Base-by-base conservation (phyloP, 2,329 filamentous ascomycete species). In the Endoconidiophora polonica region DNA sequence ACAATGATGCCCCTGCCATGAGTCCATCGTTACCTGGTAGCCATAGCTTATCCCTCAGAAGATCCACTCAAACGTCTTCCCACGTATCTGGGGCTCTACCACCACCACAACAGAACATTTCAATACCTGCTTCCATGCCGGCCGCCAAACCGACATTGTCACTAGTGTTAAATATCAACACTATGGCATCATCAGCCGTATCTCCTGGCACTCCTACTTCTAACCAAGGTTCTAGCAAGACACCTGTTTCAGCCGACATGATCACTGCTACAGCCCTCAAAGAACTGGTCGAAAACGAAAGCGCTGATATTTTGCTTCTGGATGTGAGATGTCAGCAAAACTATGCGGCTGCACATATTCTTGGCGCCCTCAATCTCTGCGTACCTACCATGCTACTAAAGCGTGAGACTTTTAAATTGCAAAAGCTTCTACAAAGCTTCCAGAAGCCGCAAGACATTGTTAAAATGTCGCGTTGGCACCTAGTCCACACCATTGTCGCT, bases 371-470 rank as follows among this genome's bases (percentile, higher is more conserved):
- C 29, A 96, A 93, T 60, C 69, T 98, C 4, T 96, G 91, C 60
- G 94, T 96, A 54, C 91, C 91, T 0, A 96, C 91, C 0, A 96
- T 90, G 0, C 68, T 98, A 12, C 67, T 98, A 16, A 96, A 96
- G 64, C 74, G 91, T 46, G 81, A 86, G 0, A 93, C 87, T 0
- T 96, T 93, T 64, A 90, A 90, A 57, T 75, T 94, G 10, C 73
- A 87, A 55, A 95, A 93, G 61, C 69, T 98, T 29, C 78, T 85
- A 56, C 83, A 88, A 54, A 95, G 86, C 0, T 93, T 98, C 60
- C 82, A 85, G 54, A 75, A 74, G 12, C 75, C 81, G 5, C 65
- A 71, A 2, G 81, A 90, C 52, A 79, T 81, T 56, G 70, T 70
- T 7, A 81, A 72, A 52, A 95, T 98, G 59, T 72, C 81, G 16